phyloP scores from a whole-genome alignment of 106 monocot species.

The Acorus calamus region DNA sequence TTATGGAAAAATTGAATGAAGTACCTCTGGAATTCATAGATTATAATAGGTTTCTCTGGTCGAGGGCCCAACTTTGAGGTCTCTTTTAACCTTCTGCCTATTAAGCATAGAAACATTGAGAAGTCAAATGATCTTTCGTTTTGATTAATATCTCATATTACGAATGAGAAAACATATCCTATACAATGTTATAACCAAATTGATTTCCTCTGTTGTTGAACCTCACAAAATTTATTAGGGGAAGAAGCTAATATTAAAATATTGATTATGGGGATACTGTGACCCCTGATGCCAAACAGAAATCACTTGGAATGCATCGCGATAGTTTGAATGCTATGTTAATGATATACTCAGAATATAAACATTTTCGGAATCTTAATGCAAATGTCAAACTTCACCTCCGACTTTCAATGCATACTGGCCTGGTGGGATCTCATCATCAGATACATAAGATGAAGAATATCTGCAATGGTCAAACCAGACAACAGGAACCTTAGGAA shows the following conservation, averaged over 20 bases:
- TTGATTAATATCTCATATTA: too few relatives aligned
- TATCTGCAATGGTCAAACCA: conserved; percentile 31
- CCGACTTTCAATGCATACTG: conserved; percentile 56
- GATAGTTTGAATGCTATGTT: too few relatives aligned
- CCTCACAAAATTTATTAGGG: too few relatives aligned
- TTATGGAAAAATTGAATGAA: background rate
- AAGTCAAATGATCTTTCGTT: background rate
- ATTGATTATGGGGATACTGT: too few relatives aligned
- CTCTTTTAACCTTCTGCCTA: conserved; percentile 78
- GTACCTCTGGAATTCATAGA: conserved; percentile 99
- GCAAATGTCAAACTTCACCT: conserved; percentile 28
- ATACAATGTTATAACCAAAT: too few relatives aligned
- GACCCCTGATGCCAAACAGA: too few relatives aligned
- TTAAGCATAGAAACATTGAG: background rate
- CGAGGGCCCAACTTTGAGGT: conserved; percentile 67
- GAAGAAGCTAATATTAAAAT: too few relatives aligned
- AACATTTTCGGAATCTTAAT: background rate
- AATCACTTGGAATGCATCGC: too few relatives aligned
- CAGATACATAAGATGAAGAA: conserved; percentile 61
- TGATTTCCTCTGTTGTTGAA: too few relatives aligned
- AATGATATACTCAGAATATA: too few relatives aligned
- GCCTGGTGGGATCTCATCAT: conserved; percentile 35
- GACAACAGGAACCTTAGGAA: background rate
- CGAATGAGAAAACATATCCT: too few relatives aligned
- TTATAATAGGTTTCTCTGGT: conserved; percentile 84